phyloP scores from a whole-genome alignment of 768 basidiomycete genomes.

The Naganishia friedmannii region DNA sequence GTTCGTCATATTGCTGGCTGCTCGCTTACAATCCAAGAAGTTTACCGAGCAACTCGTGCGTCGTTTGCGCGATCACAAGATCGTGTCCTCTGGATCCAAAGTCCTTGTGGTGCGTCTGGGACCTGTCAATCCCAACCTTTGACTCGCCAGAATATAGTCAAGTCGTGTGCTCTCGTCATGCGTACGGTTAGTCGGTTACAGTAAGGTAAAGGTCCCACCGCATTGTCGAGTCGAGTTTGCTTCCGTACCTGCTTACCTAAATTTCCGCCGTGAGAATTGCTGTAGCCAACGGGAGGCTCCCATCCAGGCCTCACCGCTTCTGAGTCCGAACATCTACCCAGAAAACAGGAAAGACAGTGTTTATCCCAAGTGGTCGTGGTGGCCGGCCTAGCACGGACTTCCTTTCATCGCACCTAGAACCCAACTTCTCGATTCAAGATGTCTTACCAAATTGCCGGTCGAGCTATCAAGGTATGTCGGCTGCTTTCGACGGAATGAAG shows the following conservation, averaged over 20 bases:
- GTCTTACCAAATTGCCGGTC: slow-evolving; percentile 52
- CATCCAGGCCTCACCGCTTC: neutral
- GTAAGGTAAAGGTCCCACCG: too few relatives aligned
- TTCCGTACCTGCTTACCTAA: neutral
- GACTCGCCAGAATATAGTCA: too few relatives aligned
- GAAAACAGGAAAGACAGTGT: slow-evolving; percentile 1
- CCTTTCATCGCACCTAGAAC: neutral
- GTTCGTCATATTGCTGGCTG: slow-evolving; percentile 4
- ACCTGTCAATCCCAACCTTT: too few relatives aligned
- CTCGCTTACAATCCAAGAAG: neutral
- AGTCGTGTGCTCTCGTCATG: slow-evolving; percentile 10
- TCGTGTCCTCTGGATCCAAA: too few relatives aligned
- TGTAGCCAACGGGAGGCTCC: neutral
- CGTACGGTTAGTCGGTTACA: too few relatives aligned
- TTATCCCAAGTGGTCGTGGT: neutral
- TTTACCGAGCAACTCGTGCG: too few relatives aligned
- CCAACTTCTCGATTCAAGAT: slow-evolving; percentile 33
- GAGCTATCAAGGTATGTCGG: slow-evolving; percentile 50
- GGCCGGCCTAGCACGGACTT: neutral
- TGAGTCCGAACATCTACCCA: neutral
- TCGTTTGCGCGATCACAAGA: too few relatives aligned
- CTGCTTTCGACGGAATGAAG: neutral
- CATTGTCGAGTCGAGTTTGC: neutral
- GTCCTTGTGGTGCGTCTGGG: too few relatives aligned
- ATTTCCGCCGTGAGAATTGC: neutral